Base-by-base conservation (phyloP, 2,329 filamentous ascomycete species). In the Corinectria fuckeliana region DNA sequence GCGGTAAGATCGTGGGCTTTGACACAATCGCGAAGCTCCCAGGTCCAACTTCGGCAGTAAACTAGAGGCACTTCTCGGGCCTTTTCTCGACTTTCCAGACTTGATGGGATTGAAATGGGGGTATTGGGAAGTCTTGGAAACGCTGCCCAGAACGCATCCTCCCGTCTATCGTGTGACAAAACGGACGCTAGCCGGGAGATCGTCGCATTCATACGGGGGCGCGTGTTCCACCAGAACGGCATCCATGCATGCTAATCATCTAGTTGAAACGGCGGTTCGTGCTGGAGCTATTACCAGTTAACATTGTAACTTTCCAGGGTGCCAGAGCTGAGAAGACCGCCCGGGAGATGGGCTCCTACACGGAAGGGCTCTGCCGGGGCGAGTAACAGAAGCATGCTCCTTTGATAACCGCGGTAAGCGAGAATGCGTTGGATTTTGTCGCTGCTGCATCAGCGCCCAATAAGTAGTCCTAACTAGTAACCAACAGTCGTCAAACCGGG, bases 201-300 rank as follows among this genome's bases (percentile, higher is more conserved):
- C 44, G 55, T 58, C 54, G 55, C 30, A 36, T 52, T 57, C 61
- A 57, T 49, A 49, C 26, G 56, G 61, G 56, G 32, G 48, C 36
- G 30, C 45, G 45, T 67, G 54, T 59, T 59, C 53, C 44, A 51
- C 45, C n/a, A 51, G 54, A 52, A 60, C 26, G 48, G 41, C 23
- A 48, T 16, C 55, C 49, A 45, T 60, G 52, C 50, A 56, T 51
- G 41, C 39, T 49, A 41, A 47, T 59, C 50, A 56, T 57, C 45
- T 47, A 61, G 42, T 53, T 69, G 67, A 69, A 69, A 69, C 67
- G 8, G 25, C 58, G 47, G 58, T 54, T 55, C 56, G 51, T 45
- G 62, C 41, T 44, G 28, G 32, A 38, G 21, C 16, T 30, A 30
- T 21, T 30, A 30, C 30, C 21, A 28, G 30, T 39, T n/a, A n/a